Base-by-base conservation (phyloP, 2,329 filamentous ascomycete species). In the Phyllosticta citribraziliensis region DNA sequence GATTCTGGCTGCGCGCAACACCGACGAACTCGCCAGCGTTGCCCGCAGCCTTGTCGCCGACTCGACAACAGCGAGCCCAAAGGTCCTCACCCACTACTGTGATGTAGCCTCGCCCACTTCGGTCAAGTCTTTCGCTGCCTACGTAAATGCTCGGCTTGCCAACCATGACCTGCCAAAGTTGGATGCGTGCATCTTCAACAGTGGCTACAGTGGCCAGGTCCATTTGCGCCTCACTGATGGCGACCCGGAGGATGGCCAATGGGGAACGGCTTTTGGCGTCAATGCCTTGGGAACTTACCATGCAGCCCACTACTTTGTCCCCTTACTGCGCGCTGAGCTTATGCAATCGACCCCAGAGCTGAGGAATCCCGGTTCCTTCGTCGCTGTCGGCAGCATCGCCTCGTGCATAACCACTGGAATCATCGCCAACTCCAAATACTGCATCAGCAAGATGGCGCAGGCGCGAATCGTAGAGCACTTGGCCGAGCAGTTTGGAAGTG, bases 391-490 rank as follows among this genome's bases (percentile, higher is more conserved):
- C 1, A 61, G 53, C 14, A 75, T 72, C 62, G 71, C 70, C 20
- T 69, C 66, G 5, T 72, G 67, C 10, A 74, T 76, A 3, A 68
- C 73, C 2, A 66, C 68, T 6, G 76, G 75, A 0, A 68, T 71
- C 5, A 73, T 76, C 55, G 76, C 74, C 1, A 78, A 76, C 63
- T 66, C 70, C 17, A 70, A 70, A 33, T 75, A 75, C 63, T 73
- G 68, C 52, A 68, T 74, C 17, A 71, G 67, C 60, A 76, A 76
- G 62, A 67, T 69, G 47, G 73, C 73, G 4, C 72, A 75, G 61
- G 67, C 70, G 14, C 70, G 72, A 27, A 57, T 77, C 19, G 65
- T 75, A 25, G 75, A 76, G 62, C 70, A 75, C 62, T 60, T 76
- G 1, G 67, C 72, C 50, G 72, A 75, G 61, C 70, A 74, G 64